Conservation (phyloP, 208 protist genomes). For the Tritrichomonas foetus region DNA sequence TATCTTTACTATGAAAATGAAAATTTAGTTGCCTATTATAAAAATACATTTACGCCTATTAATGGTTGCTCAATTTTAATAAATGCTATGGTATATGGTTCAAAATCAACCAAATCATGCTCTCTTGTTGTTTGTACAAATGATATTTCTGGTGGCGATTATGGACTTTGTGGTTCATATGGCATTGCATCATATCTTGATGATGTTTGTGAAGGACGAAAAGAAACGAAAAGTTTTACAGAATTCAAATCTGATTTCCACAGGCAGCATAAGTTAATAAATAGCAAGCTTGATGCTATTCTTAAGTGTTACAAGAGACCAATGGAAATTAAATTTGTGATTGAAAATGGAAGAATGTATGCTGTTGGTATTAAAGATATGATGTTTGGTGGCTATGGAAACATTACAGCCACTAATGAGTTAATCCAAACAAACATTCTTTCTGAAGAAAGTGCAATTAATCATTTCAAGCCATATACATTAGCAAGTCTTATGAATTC, state of each 20-base stretch:
- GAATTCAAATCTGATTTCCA: neutral
- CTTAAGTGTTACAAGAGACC: neutral
- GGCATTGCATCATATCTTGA: neutral
- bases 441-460: neutral
- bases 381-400: neutral
- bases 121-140: neutral
- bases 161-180: neutral
- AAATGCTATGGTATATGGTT: neutral
- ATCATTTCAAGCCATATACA: neutral
- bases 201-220: neutral
- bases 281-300: neutral
- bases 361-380: neutral
- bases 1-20: neutral
- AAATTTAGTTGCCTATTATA: neutral
- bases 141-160: neutral
- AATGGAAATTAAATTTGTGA: neutral
- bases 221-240: neutral
- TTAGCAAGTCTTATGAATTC: neutral
- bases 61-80: neutral
- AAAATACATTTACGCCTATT: neutral
- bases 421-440: neutral
- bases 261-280: neutral
- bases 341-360: neutral
- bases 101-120: neutral
- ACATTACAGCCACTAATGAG: neutral